These are phyloP conservation scores for Gentiana straminea DNA, from an alignment of 257 asterid genomes.

Conservation along the genomic window DNA sequence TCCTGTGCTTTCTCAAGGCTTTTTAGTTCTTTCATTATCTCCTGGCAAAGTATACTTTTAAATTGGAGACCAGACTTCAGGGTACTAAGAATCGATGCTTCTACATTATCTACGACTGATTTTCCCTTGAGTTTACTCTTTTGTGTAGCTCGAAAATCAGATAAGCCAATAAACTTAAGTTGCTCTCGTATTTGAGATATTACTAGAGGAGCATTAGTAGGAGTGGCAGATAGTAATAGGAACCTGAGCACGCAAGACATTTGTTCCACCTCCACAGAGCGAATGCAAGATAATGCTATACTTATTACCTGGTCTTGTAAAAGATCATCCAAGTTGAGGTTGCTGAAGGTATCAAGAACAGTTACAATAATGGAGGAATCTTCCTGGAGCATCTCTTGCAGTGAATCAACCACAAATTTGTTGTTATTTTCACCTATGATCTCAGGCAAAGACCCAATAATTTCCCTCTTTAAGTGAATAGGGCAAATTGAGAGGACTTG, in stretches of 20 bases:
- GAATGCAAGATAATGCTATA: constrained; percentile 67
- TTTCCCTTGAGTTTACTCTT: constrained; percentile 61
- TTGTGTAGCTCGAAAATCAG: constrained; percentile 29
- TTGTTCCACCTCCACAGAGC: constrained; percentile 66
- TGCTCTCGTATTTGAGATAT: constrained; percentile 65
- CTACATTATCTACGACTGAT: constrained; percentile 35
- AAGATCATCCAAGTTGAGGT: constrained; percentile 67
- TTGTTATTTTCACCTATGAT: constrained; percentile 68
- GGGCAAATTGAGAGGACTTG: constrained; percentile 74
- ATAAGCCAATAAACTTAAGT: constrained; percentile 49
- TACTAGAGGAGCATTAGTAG: constrained; percentile 62
- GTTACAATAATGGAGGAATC: constrained; percentile 71
- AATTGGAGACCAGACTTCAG: constrained; percentile 67
- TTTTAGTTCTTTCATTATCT: constrained; percentile 66
- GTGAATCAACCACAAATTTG: constrained; percentile 49
- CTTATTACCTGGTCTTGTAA: constrained; percentile 69
- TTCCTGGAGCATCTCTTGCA: constrained; percentile 73
- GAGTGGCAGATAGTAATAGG: constrained; percentile 46
- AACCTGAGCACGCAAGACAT: constrained; percentile 75
- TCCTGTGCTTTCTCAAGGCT: constrained; percentile 50
- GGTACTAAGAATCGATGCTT: constrained; percentile 64
- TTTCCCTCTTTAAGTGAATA: constrained; percentile 64
- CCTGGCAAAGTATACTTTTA: constrained; percentile 73
- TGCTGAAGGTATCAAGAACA: constrained; percentile 69
- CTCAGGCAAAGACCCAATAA: constrained; percentile 75